A percentile compares a stretch with the other conserved stretches of the same genome.
Conservation (phyloP, 192 early-diverging fungal species). For the Phlyctochytrium planicorne region DNA sequence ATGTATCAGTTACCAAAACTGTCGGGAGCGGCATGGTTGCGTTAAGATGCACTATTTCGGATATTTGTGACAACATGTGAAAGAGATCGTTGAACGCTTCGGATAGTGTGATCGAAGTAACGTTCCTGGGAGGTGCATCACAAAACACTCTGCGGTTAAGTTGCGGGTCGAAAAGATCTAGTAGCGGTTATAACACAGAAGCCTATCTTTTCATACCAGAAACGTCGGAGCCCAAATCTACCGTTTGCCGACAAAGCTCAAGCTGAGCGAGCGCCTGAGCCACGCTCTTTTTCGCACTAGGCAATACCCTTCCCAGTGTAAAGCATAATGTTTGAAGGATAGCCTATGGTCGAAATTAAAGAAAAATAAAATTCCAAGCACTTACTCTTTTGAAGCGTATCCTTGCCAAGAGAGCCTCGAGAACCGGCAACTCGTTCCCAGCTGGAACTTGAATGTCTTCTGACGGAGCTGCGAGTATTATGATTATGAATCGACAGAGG, state of each 20-base stretch:
- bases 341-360: background rate
- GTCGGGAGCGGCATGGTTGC: background rate
- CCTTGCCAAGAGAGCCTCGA: slow-evolving; percentile 17
- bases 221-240: slow-evolving; percentile 13
- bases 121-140: slow-evolving; percentile 19
- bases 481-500: background rate
- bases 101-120: background rate
- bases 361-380: background rate
- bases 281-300: slow-evolving; percentile 24
- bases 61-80: slow-evolving; percentile 5
- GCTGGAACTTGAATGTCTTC: slow-evolving; percentile 15
- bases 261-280: slow-evolving; percentile 10
- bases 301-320: slow-evolving; percentile 7
- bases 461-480: too few species aligned
- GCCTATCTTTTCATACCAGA: background rate
- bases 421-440: background rate
- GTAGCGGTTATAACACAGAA: background rate
- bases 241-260: background rate
- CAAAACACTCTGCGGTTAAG: slow-evolving; percentile 14
- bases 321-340: slow-evolving; percentile 12
- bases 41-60: slow-evolving; percentile 14
- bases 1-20: background rate
- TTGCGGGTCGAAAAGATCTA: slow-evolving; percentile 20
- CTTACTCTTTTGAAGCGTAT: slow-evolving; percentile 10
- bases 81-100: slow-evolving; percentile 14